A percentile compares a stretch with the other conserved stretches of the same genome.
Conservation (phyloP, 352 stramenopile species). For the Phytophthora fragariaefolia region DNA sequence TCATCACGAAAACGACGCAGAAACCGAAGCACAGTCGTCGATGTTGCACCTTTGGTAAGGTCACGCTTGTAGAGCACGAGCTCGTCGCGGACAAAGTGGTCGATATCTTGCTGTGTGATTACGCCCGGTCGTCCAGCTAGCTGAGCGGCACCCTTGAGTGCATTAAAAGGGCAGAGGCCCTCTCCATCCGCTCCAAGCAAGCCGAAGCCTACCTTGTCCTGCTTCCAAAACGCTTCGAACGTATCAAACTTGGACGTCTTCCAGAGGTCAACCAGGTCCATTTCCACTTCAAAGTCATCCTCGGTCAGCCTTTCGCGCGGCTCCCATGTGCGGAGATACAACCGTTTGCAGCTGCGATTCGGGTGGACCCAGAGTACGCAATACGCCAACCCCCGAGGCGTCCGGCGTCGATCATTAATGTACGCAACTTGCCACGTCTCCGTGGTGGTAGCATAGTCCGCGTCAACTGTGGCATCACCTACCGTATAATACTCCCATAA, state of each 20-base stretch:
- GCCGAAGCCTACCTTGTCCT: background rate
- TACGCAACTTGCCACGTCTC: background rate
- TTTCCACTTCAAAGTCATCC: constrained; percentile 1
- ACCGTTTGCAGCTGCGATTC: background rate
- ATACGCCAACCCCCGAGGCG: background rate
- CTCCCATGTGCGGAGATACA: constrained; percentile 4
- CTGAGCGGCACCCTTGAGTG: constrained; percentile 4
- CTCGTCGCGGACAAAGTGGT: constrained; percentile 10
- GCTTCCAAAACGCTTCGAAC: constrained; percentile 1
- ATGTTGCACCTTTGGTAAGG: constrained; percentile 1
- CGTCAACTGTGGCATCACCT: too few species aligned
- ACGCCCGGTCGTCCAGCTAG: constrained; percentile 5
- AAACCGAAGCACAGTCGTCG: background rate
- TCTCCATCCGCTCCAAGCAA: background rate
- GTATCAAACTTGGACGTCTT: background rate
- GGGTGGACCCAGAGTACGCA: constrained; percentile 2
- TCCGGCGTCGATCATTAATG: background rate
- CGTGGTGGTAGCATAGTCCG: too few species aligned
- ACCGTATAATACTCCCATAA: constrained; percentile 2
- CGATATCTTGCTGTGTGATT: constrained; percentile 1
- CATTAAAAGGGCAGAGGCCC: constrained; percentile 6
- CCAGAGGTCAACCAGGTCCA: constrained; percentile 3
- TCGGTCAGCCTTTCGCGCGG: background rate
- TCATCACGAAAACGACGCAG: background rate
- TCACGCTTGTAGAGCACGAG: background rate